Conservation (phyloP, 768 basidiomycete species). For the Pisolithus albus region DNA sequence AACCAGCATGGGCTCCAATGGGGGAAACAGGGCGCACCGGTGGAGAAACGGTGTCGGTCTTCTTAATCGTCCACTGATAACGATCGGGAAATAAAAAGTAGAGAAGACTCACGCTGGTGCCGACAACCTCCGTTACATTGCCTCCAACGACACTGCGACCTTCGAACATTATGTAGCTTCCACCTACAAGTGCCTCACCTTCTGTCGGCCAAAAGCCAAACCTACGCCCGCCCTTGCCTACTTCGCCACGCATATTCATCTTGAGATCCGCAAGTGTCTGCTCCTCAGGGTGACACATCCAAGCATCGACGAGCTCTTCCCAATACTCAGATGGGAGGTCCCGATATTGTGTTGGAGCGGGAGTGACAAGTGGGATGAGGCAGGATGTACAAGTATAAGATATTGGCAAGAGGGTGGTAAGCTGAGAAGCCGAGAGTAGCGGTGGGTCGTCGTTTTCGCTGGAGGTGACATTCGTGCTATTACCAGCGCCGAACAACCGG, state of each 20-base stretch:
- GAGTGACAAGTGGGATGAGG: conserved; percentile 59
- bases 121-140: conserved; percentile 14
- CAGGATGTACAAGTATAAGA: conserved; percentile 77
- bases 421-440: conserved; percentile 66
- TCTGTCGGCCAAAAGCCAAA: conserved; percentile 74
- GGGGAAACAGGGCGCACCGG: conserved; percentile 39
- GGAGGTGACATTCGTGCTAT: neutral
- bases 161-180: conserved; percentile 79
- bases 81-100: conserved; percentile 4
- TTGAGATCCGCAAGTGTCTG: conserved; percentile 63
- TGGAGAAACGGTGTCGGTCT: conserved; percentile 76
- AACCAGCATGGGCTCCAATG: conserved; percentile 60
- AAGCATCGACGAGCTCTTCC: conserved; percentile 94
- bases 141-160: conserved; percentile 39
- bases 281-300: conserved; percentile 91
- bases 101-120: conserved; percentile 43
- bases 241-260: conserved; percentile 12
- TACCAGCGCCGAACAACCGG: neutral
- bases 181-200: conserved; percentile 78
- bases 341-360: conserved; percentile 52
- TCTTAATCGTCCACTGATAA: conserved; percentile 73
- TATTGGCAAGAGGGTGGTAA: conserved; percentile 47
- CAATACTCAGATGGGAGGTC: conserved; percentile 95
- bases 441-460: conserved; percentile 26
- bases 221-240: conserved; percentile 14